These are phyloP conservation scores for Trypanosoma boissoni DNA, from an alignment of 208 protist species.

Conservation along the genomic window DNA sequence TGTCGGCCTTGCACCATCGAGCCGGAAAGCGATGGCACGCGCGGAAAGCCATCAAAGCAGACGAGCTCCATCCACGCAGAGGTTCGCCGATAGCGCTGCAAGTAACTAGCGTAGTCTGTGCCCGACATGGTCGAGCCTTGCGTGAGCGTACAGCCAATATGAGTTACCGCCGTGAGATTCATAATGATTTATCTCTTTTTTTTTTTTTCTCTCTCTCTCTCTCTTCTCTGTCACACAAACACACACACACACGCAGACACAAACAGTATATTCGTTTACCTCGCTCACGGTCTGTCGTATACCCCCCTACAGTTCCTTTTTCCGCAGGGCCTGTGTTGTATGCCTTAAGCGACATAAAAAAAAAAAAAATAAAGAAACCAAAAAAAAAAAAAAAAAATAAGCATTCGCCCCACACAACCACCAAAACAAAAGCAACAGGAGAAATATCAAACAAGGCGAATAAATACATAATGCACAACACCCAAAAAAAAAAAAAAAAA, in stretches of 20 bases:
- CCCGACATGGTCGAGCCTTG: constrained; percentile 42
- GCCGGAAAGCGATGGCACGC: constrained; percentile 65
- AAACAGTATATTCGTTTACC: neutral
- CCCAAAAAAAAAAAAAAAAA: neutral
- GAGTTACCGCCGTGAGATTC: constrained; percentile 34
- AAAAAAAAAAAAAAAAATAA: constrained; percentile 1
- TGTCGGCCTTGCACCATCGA: constrained; percentile 44
- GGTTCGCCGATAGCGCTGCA: constrained; percentile 31
- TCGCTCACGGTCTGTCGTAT: too few species aligned
- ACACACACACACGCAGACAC: neutral
- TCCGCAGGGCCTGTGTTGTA: too few species aligned
- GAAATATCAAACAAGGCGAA: constrained; percentile 2
- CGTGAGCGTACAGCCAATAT: constrained; percentile 51
- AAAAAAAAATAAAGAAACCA: constrained; percentile 15
- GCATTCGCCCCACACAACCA: neutral
- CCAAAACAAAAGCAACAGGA: constrained; percentile 11
- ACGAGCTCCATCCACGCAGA: constrained; percentile 74
- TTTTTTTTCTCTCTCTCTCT: neutral
- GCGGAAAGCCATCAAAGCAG: constrained; percentile 58
- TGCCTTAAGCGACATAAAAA: neutral
- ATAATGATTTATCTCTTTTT: neutral
- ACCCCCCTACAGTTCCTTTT: too few species aligned
- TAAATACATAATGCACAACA: neutral
- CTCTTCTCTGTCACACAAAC: neutral
- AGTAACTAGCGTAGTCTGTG: constrained; percentile 62